A percentile compares a stretch with the other conserved stretches of the same genome.
These are phyloP conservation scores for Gossypium raimondii DNA, from an alignment of 345 rosid genomes.

Conservation along the genomic window DNA sequence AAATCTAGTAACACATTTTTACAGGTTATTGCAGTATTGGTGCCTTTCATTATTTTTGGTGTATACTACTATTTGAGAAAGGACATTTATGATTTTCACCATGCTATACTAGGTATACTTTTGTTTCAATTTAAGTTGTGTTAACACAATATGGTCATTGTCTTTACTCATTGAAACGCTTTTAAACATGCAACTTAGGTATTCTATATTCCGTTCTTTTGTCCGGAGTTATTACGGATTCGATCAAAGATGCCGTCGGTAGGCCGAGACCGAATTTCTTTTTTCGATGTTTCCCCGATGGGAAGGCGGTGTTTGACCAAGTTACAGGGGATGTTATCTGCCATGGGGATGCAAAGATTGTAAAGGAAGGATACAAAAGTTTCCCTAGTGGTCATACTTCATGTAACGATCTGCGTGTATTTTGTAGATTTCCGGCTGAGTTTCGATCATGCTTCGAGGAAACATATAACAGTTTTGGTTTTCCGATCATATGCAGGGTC, in stretches of 20 bases:
- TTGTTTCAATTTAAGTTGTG: neutral
- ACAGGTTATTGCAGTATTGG: slow-evolving; percentile 36
- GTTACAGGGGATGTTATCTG: slow-evolving; percentile 43
- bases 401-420: slow-evolving; percentile 24
- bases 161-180: neutral
- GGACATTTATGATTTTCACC: slow-evolving; percentile 64
- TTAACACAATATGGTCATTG: neutral
- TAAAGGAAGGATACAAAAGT: slow-evolving; percentile 73
- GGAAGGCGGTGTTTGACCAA: slow-evolving; percentile 42
- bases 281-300: slow-evolving; percentile 56
- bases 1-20: neutral
- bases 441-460: neutral
- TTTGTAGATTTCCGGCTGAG: neutral
- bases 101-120: slow-evolving; percentile 45
- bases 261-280: slow-evolving; percentile 68
- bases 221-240: slow-evolving; percentile 60
- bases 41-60: slow-evolving; percentile 39
- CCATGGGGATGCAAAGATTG: slow-evolving; percentile 33
- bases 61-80: slow-evolving; percentile 35
- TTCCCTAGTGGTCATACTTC: slow-evolving; percentile 73
- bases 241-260: slow-evolving; percentile 60
- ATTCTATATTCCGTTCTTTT: slow-evolving; percentile 41
- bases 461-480: neutral
- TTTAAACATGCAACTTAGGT: slow-evolving; percentile 33
- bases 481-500: slow-evolving; percentile 43